These are phyloP conservation scores for Monilinia fructicola DNA, from an alignment of 2,329 filamentous ascomycete genomes.

Conservation along the genomic window DNA sequence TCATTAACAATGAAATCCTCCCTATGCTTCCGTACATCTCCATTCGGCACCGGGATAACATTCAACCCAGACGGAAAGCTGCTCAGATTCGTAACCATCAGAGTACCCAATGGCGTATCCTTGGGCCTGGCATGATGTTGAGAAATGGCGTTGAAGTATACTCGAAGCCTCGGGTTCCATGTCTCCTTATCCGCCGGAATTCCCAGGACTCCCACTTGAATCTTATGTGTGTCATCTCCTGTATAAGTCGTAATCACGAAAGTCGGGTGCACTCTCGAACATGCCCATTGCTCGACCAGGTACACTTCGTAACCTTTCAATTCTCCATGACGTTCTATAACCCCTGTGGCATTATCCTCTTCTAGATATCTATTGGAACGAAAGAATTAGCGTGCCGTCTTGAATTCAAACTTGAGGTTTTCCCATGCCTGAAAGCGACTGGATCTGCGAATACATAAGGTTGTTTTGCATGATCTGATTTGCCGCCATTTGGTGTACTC, in stretches of 20 bases:
- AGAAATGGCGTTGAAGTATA: slow-evolving; percentile 84
- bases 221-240: slow-evolving; percentile 74
- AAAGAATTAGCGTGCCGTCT: slow-evolving; percentile 18
- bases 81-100: slow-evolving; percentile 94
- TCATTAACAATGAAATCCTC: slow-evolving; percentile 92
- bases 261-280: slow-evolving; percentile 84
- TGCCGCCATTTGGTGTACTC: slow-evolving; percentile 14
- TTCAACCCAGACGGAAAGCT: slow-evolving; percentile 89
- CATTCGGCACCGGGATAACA: slow-evolving; percentile 86
- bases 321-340: slow-evolving; percentile 68
- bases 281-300: slow-evolving; percentile 96
- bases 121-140: slow-evolving; percentile 82
- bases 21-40: slow-evolving; percentile 76
- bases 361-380: slow-evolving; percentile 65
- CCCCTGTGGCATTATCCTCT: slow-evolving; percentile 73
- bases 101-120: slow-evolving; percentile 75
- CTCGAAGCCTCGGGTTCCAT: slow-evolving; percentile 76
- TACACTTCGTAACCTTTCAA: slow-evolving; percentile 89
- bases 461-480: slow-evolving; percentile 15
- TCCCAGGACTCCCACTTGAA: slow-evolving; percentile 77
- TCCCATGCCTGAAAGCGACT: slow-evolving; percentile 55
- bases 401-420: background rate
- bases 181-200: slow-evolving; percentile 75
- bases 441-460: slow-evolving; percentile 63
- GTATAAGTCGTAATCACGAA: slow-evolving; percentile 92